Percentiles rank a stretch among this genome's conserved stretches.
These are phyloP conservation scores for Kuraishia piskuri DNA, from an alignment of 805 yeast genomes.

Conservation along the genomic window DNA sequence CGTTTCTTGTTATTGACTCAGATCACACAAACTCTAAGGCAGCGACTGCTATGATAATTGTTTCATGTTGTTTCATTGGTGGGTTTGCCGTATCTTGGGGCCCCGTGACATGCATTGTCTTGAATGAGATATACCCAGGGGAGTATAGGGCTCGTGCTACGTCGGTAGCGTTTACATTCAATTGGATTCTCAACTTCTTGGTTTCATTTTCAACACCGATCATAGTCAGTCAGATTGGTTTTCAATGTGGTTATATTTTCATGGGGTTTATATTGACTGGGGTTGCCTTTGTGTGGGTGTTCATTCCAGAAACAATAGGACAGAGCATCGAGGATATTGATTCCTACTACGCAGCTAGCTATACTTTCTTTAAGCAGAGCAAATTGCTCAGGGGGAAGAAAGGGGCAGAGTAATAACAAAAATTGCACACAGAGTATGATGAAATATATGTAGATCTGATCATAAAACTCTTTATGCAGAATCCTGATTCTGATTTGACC, in stretches of 20 bases:
- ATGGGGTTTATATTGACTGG: conserved; percentile 13
- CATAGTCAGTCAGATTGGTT: conserved; percentile 52
- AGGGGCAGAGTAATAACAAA: background rate
- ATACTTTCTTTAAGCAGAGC: background rate
- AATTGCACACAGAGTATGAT: too few relatives aligned
- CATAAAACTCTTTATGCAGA: too few relatives aligned
- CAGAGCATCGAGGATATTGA: conserved; percentile 15
- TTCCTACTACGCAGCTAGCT: background rate
- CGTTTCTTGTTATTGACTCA: conserved; percentile 18
- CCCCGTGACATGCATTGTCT: conserved; percentile 57
- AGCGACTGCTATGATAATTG: conserved; percentile 45
- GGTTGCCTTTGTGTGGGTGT: conserved; percentile 14
- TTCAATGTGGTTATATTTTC: conserved; percentile 58
- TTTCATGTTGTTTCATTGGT: conserved; percentile 53
- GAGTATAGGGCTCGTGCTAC: conserved; percentile 47
- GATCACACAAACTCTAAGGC: conserved; percentile 21
- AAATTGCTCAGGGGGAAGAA: background rate
- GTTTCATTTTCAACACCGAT: conserved; percentile 65
- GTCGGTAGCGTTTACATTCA: conserved; percentile 49
- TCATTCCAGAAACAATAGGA: conserved; percentile 26
- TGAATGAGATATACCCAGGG: conserved; percentile 58
- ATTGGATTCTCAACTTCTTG: conserved; percentile 57
- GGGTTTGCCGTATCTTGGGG: conserved; percentile 70
- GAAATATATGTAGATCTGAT: too few relatives aligned
- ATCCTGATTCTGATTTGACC: too few relatives aligned